phyloP scores from a whole-genome alignment of 371 early-diverging fungal species.

The Gilbertella persicaria region DNA sequence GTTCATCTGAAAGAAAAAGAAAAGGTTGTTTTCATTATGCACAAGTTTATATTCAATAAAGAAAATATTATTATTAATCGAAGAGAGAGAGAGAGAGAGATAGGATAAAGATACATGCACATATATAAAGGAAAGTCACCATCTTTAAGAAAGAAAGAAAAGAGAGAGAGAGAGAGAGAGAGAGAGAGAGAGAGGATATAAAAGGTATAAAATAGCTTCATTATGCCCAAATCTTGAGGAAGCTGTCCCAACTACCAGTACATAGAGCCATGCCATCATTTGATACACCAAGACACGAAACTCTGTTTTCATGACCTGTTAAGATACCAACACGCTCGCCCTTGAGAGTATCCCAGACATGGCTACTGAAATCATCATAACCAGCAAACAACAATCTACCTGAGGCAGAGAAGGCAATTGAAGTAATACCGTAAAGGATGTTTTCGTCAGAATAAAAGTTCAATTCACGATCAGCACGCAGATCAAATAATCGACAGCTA shows the following conservation, averaged over 20 bases:
- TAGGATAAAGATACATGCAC: neutral
- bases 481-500: constrained; percentile 94
- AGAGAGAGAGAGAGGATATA: neutral
- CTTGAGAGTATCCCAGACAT: constrained; percentile 97
- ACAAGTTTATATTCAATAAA: too few relatives aligned
- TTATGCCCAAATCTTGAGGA: constrained; percentile 73
- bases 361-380: constrained; percentile 97
- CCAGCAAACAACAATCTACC: constrained; percentile 96
- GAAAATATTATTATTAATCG: too few relatives aligned
- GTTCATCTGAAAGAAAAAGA: neutral
- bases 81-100: too few relatives aligned
- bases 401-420: constrained; percentile 92
- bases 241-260: constrained; percentile 97
- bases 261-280: constrained; percentile 97
- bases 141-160: too few relatives aligned
- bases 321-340: constrained; percentile 93
- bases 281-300: constrained; percentile 94
- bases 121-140: neutral
- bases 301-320: constrained; percentile 95
- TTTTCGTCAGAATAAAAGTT: constrained; percentile 94
- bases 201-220: neutral
- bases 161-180: neutral
- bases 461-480: constrained; percentile 95
- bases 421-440: constrained; percentile 95
- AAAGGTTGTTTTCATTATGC: too few relatives aligned